These are phyloP conservation scores for Beta macrorhiza DNA, from an alignment of 179 eudicot species.

Conservation along the genomic window DNA sequence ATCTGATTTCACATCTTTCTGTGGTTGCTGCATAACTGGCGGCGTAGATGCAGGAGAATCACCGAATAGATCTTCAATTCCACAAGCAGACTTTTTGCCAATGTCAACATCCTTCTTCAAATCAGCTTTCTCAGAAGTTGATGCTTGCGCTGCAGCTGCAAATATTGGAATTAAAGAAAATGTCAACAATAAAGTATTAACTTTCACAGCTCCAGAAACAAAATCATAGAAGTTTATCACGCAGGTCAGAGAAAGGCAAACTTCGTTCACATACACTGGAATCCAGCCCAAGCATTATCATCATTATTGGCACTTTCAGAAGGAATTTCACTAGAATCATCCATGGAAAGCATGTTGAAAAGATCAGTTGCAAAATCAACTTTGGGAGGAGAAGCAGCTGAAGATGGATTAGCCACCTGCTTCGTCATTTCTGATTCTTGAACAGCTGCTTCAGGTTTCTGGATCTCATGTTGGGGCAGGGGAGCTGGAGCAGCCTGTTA, in stretches of 20 bases:
- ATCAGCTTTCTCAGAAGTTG: slow-evolving; percentile 55
- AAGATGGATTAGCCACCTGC: slow-evolving; percentile 38
- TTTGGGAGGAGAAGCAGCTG: slow-evolving; percentile 59
- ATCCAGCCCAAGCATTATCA: slow-evolving; percentile 88
- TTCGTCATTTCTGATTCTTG: slow-evolving; percentile 48
- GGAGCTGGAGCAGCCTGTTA: slow-evolving; percentile 50
- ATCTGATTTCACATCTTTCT: slow-evolving; percentile 84
- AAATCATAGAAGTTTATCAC: not conserved
- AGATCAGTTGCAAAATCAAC: slow-evolving; percentile 90
- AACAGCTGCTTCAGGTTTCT: slow-evolving; percentile 48
- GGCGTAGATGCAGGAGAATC: slow-evolving; percentile 51
- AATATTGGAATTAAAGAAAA: not conserved
- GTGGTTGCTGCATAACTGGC: slow-evolving; percentile 49
- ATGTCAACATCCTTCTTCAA: slow-evolving; percentile 47
- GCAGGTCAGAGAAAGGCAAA: not conserved
- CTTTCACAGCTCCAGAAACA: not conserved
- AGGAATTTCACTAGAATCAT: slow-evolving; percentile 57
- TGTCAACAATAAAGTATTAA: not conserved
- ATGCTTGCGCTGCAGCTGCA: slow-evolving; percentile 71
- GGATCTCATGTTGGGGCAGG: slow-evolving; percentile 49
- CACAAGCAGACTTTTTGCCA: slow-evolving; percentile 52
- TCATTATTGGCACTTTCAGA: slow-evolving; percentile 55
- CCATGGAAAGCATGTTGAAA: slow-evolving; percentile 88
- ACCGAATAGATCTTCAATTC: slow-evolving; percentile 78
- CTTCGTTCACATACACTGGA: slow-evolving; percentile 62